Evolutionary conservation across 441 rosid species (phyloP).

Genomic region (Pelargonium citronellum): DNA sequence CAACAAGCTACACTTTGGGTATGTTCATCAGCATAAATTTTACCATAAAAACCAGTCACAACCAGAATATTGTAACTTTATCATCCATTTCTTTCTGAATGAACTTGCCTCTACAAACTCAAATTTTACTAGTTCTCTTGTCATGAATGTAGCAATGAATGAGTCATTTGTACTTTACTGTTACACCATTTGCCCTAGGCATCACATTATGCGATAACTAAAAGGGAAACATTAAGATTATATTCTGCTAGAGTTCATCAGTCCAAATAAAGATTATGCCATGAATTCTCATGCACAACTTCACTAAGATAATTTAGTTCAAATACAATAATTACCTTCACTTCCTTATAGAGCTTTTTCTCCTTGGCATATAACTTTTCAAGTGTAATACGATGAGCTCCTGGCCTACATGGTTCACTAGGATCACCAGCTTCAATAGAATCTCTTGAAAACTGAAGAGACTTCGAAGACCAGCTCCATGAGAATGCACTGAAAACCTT

Average conservation of each 20-base stretch:
- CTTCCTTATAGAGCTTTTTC: conserved; percentile 72
- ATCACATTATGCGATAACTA: neutral
- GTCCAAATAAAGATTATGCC: neutral
- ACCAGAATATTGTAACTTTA: neutral
- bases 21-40: too few relatives aligned
- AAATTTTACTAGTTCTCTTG: neutral
- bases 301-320: conserved; percentile 18
- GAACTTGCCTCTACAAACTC: neutral
- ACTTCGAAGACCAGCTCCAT: conserved; percentile 88
- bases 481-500: conserved; percentile 86
- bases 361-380: conserved; percentile 68
- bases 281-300: conserved; percentile 10
- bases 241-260: neutral
- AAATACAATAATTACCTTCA: conserved; percentile 48
- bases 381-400: conserved; percentile 78
- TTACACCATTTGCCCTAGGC: neutral
- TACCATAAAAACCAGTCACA: too few relatives aligned
- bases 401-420: conserved; percentile 70
- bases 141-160: neutral
- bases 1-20: too few relatives aligned
- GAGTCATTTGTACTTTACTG: neutral
- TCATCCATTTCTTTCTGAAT: neutral
- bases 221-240: neutral
- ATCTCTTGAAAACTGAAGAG: conserved; percentile 49
- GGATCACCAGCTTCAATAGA: conserved; percentile 31